phyloP scores from a whole-genome alignment of 2,329 filamentous ascomycete species.

The Colletotrichum incanum region DNA sequence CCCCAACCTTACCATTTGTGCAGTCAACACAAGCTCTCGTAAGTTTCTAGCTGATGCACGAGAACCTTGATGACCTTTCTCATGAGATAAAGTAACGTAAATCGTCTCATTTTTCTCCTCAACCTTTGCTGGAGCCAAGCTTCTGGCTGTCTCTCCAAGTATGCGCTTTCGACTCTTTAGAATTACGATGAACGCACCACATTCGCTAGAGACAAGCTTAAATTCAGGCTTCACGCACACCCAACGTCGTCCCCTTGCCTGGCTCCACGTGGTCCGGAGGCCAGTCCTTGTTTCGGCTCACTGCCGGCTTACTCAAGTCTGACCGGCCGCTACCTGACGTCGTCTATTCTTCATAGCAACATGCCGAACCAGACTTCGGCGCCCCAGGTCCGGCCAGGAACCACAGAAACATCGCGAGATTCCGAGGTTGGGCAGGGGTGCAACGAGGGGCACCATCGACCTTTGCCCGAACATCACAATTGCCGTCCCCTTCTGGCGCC shows the following conservation, averaged over 20 bases:
- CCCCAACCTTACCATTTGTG: not conserved
- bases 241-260: not conserved
- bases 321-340: slow-evolving; percentile 6
- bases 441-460: not conserved
- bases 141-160: not conserved
- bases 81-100: not conserved
- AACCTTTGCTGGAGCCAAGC: not conserved
- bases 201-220: not conserved
- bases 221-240: not conserved
- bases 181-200: not conserved
- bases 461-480: not conserved
- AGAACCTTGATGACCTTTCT: slow-evolving; percentile 15
- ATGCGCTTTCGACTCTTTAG: too few relatives aligned
- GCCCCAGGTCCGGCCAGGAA: not conserved
- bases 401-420: not conserved
- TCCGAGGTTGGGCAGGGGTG: not conserved
- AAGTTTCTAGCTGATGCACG: not conserved
- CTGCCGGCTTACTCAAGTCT: slow-evolving; percentile 12
- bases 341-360: slow-evolving; percentile 9
- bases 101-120: not conserved
- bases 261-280: not conserved
- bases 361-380: not conserved
- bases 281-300: not conserved
- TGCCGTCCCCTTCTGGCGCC: not conserved
- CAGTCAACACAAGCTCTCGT: not conserved